Conservation (phyloP, 2,329 filamentous ascomycete genomes). For the Penicillium sp. region DNA sequence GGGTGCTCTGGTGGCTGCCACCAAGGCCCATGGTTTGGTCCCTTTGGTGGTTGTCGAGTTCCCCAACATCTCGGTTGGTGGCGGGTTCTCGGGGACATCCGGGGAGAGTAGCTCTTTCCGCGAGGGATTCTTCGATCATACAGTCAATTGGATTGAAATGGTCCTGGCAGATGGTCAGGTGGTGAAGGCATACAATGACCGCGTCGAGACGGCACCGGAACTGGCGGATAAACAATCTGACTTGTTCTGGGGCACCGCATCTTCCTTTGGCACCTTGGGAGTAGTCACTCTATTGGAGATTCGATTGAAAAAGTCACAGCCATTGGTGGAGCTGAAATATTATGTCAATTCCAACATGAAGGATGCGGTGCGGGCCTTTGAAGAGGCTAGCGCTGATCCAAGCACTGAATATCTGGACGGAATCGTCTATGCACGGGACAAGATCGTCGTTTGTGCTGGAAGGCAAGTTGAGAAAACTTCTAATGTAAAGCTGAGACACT, state of each 20-base stretch:
- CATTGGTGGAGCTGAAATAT: slow-evolving; percentile 64
- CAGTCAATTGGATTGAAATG: slow-evolving; percentile 62
- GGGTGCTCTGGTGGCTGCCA: slow-evolving; percentile 62
- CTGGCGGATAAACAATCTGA: slow-evolving; percentile 48
- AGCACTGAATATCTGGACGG: slow-evolving; percentile 67
- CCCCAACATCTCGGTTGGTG: slow-evolving; percentile 67
- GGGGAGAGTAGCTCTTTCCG: slow-evolving; percentile 68
- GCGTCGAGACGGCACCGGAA: background rate
- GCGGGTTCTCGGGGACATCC: slow-evolving; percentile 65
- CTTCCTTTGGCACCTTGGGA: slow-evolving; percentile 61
- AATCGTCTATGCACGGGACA: slow-evolving; percentile 59
- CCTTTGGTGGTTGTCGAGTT: slow-evolving; percentile 71
- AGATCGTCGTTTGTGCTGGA: slow-evolving; percentile 62
- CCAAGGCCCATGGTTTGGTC: slow-evolving; percentile 56
- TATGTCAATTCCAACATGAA: slow-evolving; percentile 53
- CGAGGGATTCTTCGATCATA: slow-evolving; percentile 66
- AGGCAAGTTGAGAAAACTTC: slow-evolving; percentile 52
- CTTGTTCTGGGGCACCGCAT: slow-evolving; percentile 60
- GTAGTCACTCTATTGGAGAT: slow-evolving; percentile 63
- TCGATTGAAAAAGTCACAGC: slow-evolving; percentile 54
- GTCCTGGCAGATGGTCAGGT: slow-evolving; percentile 60
- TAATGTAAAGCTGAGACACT: slow-evolving; percentile 42
- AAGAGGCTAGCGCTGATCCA: slow-evolving; percentile 44
- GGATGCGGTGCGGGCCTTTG: slow-evolving; percentile 51
- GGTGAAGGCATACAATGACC: slow-evolving; percentile 46